Evolutionary conservation across 768 basidiomycete species (phyloP).

Genomic region (Boletus coccyginus): DNA sequence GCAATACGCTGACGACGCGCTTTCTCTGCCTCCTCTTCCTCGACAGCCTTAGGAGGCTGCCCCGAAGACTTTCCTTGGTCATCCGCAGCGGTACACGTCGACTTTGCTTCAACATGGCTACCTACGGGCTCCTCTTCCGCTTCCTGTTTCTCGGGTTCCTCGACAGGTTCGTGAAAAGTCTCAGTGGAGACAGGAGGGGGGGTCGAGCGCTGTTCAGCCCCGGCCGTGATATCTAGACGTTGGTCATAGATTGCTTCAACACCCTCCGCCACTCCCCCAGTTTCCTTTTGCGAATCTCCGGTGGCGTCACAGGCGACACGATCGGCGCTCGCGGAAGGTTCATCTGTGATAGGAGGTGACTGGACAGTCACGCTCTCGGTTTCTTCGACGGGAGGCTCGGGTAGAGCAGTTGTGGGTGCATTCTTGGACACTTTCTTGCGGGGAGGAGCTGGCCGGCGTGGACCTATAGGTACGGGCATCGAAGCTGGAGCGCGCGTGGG

Average conservation of each 20-base stretch:
- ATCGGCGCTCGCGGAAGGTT: conserved; percentile 5
- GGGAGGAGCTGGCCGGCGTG: conserved; percentile 74
- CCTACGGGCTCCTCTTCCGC: conserved; percentile 12
- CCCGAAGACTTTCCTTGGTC: conserved; percentile 5
- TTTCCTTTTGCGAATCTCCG: conserved; percentile 14
- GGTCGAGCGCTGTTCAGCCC: not conserved
- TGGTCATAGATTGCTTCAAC: not conserved
- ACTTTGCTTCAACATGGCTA: not conserved
- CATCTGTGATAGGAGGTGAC: conserved; percentile 2
- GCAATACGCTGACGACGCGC: conserved; percentile 56
- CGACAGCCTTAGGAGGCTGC: not conserved
- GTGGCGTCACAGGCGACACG: not conserved
- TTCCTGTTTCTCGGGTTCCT: conserved; percentile 13
- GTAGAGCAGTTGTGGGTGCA: conserved; percentile 33
- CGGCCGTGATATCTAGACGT: not conserved
- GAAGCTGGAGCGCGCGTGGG: conserved; percentile 43
- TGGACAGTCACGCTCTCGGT: conserved; percentile 1
- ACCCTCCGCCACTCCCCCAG: conserved; percentile 1
- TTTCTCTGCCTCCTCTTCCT: conserved; percentile 43
- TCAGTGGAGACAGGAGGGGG: not conserved
- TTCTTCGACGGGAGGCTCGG: conserved; percentile 27
- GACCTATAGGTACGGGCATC: conserved; percentile 75
- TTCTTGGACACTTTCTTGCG: conserved; percentile 61
- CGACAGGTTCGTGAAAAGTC: conserved; percentile 1
- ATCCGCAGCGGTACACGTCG: not conserved